A percentile compares a stretch with the other conserved stretches of the same genome.
Evolutionary conservation across 768 basidiomycete species (phyloP).

Genomic region (Leccinum aurantiacum): DNA sequence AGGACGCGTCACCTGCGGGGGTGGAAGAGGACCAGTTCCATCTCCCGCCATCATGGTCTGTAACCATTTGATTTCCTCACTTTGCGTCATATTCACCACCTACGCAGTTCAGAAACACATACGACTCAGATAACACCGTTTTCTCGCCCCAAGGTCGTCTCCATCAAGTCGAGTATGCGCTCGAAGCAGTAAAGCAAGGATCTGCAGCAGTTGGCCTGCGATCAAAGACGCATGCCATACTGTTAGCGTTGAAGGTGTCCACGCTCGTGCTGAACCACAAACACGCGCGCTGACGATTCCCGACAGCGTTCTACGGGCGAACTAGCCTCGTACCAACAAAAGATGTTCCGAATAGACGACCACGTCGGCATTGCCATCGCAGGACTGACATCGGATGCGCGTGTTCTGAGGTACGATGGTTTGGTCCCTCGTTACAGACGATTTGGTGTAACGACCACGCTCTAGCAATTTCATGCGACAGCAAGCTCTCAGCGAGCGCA

Average conservation of each 20-base stretch:
- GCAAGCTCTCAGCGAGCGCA: conserved; percentile 92
- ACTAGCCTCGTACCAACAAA: conserved; percentile 98
- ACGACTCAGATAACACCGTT: conserved; percentile 98
- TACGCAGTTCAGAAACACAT: conserved; percentile 86
- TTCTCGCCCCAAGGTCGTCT: conserved; percentile 96
- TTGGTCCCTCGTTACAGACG: background rate
- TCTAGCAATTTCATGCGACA: conserved; percentile 98
- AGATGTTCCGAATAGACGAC: conserved; percentile 99
- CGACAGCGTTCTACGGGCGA: conserved; percentile 95
- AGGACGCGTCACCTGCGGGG: conserved; percentile 36
- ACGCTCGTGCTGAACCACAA: background rate
- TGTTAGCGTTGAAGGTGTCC: conserved; percentile 88
- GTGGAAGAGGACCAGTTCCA: background rate
- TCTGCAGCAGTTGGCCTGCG: conserved; percentile 97
- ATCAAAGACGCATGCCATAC: conserved; percentile 91
- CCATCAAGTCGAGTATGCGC: conserved; percentile 97
- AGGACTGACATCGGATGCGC: conserved; percentile 96
- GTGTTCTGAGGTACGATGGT: conserved; percentile 77
- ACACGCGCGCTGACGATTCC: conserved; percentile 6
- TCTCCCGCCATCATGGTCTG: conserved; percentile 33
- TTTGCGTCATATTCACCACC: conserved; percentile 6
- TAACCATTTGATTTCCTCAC: background rate
- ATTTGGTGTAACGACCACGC: conserved; percentile 2
- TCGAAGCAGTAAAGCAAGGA: conserved; percentile 99
- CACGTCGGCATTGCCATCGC: conserved; percentile 99